phyloP scores from a whole-genome alignment of 208 protist species.

The Acanthamoeba lugdunensis region DNA sequence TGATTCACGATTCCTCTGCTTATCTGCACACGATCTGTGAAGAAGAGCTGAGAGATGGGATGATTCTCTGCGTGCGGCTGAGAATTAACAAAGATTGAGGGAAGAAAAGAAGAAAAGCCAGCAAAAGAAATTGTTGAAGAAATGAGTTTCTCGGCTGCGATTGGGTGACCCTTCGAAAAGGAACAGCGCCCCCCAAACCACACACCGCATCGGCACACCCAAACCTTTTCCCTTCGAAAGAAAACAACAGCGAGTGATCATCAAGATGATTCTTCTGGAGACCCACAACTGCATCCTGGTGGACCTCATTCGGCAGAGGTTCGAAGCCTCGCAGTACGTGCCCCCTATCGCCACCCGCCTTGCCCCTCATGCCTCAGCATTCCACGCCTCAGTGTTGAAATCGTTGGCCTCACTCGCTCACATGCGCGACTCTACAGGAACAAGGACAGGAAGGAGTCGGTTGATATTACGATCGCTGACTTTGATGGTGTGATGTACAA shows the following conservation, averaged over 20 bases:
- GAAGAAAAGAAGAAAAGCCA: not conserved
- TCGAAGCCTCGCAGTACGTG: not conserved
- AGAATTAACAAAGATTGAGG: constrained; percentile 27
- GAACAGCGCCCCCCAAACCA: too few relatives aligned
- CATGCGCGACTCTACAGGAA: not conserved
- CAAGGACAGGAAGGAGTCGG: constrained; percentile 66
- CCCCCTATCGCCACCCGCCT: too few relatives aligned
- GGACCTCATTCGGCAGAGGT: constrained; percentile 41
- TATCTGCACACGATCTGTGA: not conserved
- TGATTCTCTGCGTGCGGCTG: not conserved
- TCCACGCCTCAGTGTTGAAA: not conserved
- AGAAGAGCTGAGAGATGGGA: not conserved
- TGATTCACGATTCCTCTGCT: not conserved
- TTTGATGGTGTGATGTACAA: constrained; percentile 86
- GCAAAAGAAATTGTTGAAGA: not conserved
- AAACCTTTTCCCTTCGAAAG: too few relatives aligned
- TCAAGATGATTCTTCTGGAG: constrained; percentile 65
- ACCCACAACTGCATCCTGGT: constrained; percentile 46
- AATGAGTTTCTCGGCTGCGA: too few relatives aligned
- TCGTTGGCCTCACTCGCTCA: not conserved
- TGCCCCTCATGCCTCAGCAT: too few relatives aligned
- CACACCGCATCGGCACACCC: too few relatives aligned
- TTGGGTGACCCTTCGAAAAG: too few relatives aligned
- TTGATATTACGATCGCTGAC: constrained; percentile 81
- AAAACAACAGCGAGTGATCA: not conserved